Evolutionary conservation across 2,329 filamentous ascomycete genomes (phyloP).

Genomic region (Clarireedia monteithiana): DNA sequence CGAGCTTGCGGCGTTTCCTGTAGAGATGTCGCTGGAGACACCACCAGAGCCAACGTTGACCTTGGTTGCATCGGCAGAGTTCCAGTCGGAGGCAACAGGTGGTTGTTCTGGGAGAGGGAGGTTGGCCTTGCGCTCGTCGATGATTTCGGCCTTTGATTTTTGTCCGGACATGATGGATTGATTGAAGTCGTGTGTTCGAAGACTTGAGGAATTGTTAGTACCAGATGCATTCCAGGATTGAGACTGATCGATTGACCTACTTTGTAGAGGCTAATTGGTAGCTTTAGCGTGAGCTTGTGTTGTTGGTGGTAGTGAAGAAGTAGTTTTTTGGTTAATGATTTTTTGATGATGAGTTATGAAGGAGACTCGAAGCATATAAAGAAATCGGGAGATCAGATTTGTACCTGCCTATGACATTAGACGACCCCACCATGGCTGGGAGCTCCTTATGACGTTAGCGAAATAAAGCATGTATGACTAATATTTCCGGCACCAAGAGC

Average conservation of each 20-base stretch:
- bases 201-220: neutral
- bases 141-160: constrained; percentile 51
- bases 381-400: neutral
- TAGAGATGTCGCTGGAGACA: constrained; percentile 38
- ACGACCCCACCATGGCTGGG: neutral
- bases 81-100: constrained; percentile 68
- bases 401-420: constrained; percentile 6
- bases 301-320: neutral
- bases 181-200: neutral
- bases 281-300: neutral
- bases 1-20: constrained; percentile 38
- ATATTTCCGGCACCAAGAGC: neutral
- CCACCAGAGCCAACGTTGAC: constrained; percentile 55
- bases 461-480: neutral
- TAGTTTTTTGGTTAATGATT: neutral
- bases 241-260: too few species aligned
- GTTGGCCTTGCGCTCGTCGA: constrained; percentile 61
- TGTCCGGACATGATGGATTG: constrained; percentile 26
- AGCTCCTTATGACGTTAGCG: neutral
- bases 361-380: too few species aligned
- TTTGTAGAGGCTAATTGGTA: neutral
- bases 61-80: constrained; percentile 59
- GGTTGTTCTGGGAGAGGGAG: constrained; percentile 75
- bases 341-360: neutral
- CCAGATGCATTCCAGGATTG: too few species aligned